A percentile compares a stretch with the other conserved stretches of the same genome.
Evolutionary conservation across 2,329 filamentous ascomycete species (phyloP).

Genomic region (Ophiostoma piceae): DNA sequence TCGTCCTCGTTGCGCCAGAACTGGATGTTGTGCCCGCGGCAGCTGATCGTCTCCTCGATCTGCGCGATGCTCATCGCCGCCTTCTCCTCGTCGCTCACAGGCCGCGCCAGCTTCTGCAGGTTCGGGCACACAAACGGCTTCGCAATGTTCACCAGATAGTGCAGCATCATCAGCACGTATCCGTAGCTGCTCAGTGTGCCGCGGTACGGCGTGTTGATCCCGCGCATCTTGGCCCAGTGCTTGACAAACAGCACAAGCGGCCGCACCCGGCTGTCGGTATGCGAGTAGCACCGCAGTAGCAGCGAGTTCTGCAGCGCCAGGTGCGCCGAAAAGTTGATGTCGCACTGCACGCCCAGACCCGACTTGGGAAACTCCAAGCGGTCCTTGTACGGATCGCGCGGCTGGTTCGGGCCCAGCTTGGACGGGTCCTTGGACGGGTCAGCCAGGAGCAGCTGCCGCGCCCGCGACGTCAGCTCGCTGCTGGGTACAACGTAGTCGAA

Average conservation of each 20-base stretch:
- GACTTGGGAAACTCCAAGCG: constrained; percentile 71
- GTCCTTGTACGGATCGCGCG: constrained; percentile 51
- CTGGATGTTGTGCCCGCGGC: constrained; percentile 63
- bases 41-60: constrained; percentile 41
- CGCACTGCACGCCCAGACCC: constrained; percentile 77
- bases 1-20: constrained; percentile 74
- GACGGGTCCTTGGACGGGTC: constrained; percentile 50
- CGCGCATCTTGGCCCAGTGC: constrained; percentile 79
- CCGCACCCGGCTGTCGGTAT: constrained; percentile 70
- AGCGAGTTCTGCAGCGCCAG: constrained; percentile 79
- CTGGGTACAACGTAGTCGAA: constrained; percentile 39
- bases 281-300: constrained; percentile 76
- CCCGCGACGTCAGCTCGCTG: constrained; percentile 39
- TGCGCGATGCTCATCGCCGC: constrained; percentile 32
- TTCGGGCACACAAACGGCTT: constrained; percentile 80
- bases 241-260: constrained; percentile 82
- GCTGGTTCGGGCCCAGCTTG: constrained; percentile 46
- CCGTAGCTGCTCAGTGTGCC: constrained; percentile 86
- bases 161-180: constrained; percentile 86
- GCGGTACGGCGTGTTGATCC: constrained; percentile 80
- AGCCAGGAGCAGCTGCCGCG: constrained; percentile 38
- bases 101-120: constrained; percentile 57
- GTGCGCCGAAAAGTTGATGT: constrained; percentile 86
- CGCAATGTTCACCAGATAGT: constrained; percentile 80
- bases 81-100: constrained; percentile 35